Base-by-base conservation (phyloP, 2,329 filamentous ascomycete species). In the Hyphodiscus sp. region DNA sequence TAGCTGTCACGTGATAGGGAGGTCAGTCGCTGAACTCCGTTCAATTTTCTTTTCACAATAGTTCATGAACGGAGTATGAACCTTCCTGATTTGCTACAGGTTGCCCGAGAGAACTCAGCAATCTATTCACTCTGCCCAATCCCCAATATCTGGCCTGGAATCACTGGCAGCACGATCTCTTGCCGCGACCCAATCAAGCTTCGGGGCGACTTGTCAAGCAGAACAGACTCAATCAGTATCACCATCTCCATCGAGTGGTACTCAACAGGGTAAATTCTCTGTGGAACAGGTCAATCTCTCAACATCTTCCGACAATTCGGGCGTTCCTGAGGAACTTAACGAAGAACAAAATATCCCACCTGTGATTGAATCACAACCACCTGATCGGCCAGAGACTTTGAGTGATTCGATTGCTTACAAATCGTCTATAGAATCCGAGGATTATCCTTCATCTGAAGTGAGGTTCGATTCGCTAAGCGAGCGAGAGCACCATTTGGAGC, bases 201-300 rank as follows among this genome's bases (percentile, higher is more conserved):
- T 54, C 29, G 56, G 53, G 26, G 41, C 45, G 26, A 52, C 38
- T 52, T 58, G 58, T 52, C 50, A 60, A 47, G 46, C 54, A 42
- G 50, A 58, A 33, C 49, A 54, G 53, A 44, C 51, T 3, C n/a
- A n/a, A n/a, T n/a, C n/a, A n/a, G 49, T 51, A 11, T 56, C 55
- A n/a, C 50, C 45, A 46, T 5, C 51, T 19, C 52, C 26, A 29
- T 16, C 13, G 15, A 26, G 19, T 29, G 19, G 41, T 13, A n/a
- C n/a, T 45, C n/a, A 23, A 45, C 33, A 19, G 41, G 42, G 41
- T 20, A 49, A 18, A 16, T 44, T 45, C 15, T 13, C 38, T 13
- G n/a, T 20, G 47, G 20, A 23, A 9, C 16, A 45, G 41, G 20
- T 15, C 23, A 30, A 13, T 10, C 33, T 10, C 11, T 38, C 33